Evolutionary conservation across 768 basidiomycete genomes (phyloP), one percentile per base, ranked within the genome.

Genomic region (Rickenella mellea): DNA sequence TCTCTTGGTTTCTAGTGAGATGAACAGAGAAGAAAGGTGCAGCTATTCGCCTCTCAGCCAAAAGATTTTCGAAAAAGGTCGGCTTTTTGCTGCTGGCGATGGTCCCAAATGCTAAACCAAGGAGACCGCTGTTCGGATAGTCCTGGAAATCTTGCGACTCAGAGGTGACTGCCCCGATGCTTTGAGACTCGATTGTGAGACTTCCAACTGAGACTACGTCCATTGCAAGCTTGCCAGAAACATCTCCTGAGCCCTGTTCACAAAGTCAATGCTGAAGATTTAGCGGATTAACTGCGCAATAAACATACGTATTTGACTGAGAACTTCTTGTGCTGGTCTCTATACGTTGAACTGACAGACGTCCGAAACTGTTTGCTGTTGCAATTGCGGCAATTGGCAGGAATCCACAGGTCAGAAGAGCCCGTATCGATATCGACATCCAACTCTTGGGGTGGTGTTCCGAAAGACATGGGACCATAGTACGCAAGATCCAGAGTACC

Each of bases 401-500:
- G 66, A 15, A 70, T 55, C 76, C 80, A 83, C n/a, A 80, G 63
- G 53, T 85, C 83, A 26, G 73, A 64, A 6, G 75, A 78, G 39
- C 82, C 79, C 2, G 82, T 83, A 56, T 85, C 83, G 48, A 83
- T 62, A 55, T 80, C 73, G 26, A 83, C 67, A 2, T 67, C 62
- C 14, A 83, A 51, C 17, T 48, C 40, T 55, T 82, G 79, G 1
- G 60, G 49, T 1, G 72, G 71, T 14, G 76, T 76, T 8, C 83
- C 83, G 40, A 84, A 64, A 5, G 48, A 27, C 36, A 80, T 41
- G 7, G 54, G 45, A 2, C 69, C 72, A 41, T 70, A 75, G 52
- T 78, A 79, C 41, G 71, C 55, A 22, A 70, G 46, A 44, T 77
- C 73, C 31, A 68, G 48, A 21, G 44, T 44, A 14, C 60, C 63